Conservation (phyloP, 371 early-diverging fungal species). For the Sporodiniella umbellata region DNA sequence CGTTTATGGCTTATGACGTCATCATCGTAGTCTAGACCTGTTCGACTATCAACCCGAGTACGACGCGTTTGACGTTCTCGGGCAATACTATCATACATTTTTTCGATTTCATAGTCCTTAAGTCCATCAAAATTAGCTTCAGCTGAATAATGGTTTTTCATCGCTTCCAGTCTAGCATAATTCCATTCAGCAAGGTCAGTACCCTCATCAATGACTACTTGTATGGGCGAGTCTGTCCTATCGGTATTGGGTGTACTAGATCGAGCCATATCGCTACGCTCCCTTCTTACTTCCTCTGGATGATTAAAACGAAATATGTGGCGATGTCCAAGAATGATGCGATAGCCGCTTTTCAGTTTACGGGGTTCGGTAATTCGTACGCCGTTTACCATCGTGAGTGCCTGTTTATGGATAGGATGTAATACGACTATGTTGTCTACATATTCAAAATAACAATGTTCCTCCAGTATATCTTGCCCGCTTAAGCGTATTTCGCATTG, state of each 20-base stretch:
- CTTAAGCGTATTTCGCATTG: conserved; percentile 71
- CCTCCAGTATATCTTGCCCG: conserved; percentile 65
- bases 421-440: conserved; percentile 61
- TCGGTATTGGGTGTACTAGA: conserved; percentile 13
- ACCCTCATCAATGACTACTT: conserved; percentile 34
- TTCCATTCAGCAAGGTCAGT: conserved; percentile 73
- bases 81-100: conserved; percentile 56
- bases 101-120: conserved; percentile 60
- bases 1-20: conserved; percentile 14
- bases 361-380: conserved; percentile 56
- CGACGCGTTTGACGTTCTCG: conserved; percentile 49
- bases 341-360: conserved; percentile 69
- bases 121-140: conserved; percentile 45
- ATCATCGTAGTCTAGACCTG: conserved; percentile 47
- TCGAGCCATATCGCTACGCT: conserved; percentile 54
- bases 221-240: conserved; percentile 6
- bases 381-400: conserved; percentile 79
- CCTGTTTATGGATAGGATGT: conserved; percentile 36
- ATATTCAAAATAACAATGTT: conserved; percentile 74
- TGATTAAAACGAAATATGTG: conserved; percentile 87
- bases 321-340: conserved; percentile 77
- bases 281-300: conserved; percentile 82
- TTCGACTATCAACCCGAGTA: conserved; percentile 49
- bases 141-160: conserved; percentile 44
- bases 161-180: conserved; percentile 71